phyloP scores from a whole-genome alignment of 805 yeast species.

The Teunomyces aglyptinius region DNA sequence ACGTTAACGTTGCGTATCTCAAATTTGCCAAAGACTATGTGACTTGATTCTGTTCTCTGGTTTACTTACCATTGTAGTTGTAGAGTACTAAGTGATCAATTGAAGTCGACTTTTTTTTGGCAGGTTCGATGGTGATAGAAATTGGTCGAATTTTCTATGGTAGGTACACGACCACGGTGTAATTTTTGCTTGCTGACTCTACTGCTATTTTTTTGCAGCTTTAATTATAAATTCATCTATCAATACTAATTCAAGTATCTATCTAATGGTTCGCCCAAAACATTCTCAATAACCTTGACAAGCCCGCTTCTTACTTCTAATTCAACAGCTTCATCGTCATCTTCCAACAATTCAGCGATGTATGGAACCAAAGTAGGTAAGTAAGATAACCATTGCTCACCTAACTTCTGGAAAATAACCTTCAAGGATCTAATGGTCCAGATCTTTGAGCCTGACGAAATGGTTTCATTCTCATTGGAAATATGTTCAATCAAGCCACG shows the following conservation, averaged over 20 bases:
- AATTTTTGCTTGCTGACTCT: background rate
- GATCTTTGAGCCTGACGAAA: constrained; percentile 67
- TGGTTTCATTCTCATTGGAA: constrained; percentile 44
- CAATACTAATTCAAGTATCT: constrained; percentile 56
- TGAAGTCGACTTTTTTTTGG: background rate
- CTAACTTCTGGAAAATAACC: constrained; percentile 82
- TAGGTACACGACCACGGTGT: background rate
- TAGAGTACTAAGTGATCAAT: background rate
- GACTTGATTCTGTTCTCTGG: no score
- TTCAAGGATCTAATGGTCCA: constrained; percentile 83
- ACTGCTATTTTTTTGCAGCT: constrained; percentile 1
- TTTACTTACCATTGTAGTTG: constrained; percentile 5
- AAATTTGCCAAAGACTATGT: no score
- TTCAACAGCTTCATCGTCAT: constrained; percentile 92
- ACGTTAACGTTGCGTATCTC: no score
- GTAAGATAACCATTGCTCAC: constrained; percentile 89
- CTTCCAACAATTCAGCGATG: constrained; percentile 93
- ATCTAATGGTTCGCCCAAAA: constrained; percentile 92
- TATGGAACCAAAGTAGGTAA: constrained; percentile 94
- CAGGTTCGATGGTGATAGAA: constrained; percentile 1
- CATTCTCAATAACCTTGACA: constrained; percentile 87
- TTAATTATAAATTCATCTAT: background rate
- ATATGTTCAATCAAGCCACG: constrained; percentile 35
- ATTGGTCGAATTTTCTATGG: constrained; percentile 1
- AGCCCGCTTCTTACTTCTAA: constrained; percentile 85